Evolutionary conservation across 306 rosid species (phyloP), one percentile per base, ranked within the genome.

Genomic region (Lithocarpus polystachyus): DNA sequence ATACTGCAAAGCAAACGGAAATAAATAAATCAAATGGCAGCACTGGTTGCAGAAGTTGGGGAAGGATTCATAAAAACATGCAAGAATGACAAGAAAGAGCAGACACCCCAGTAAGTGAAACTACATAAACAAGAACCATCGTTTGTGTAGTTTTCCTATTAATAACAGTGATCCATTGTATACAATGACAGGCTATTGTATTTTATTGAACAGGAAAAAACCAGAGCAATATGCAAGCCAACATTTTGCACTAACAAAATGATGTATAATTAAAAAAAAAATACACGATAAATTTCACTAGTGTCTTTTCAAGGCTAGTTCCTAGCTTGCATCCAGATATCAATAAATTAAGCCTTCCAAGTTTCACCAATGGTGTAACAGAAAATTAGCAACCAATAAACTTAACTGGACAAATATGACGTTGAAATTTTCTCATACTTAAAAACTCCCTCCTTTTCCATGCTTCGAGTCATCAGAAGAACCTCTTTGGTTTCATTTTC

Each of bases 1-100:
- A 82, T 89, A 92, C 98, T 94, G 91, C 76, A 76, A 81, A 17
- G 74, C 64, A 86, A 72, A 85, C 71, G 76, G 73, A 80, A 51
- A 31, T 33, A 80, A 40, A 75, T 57, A 80, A 77, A 56, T 73
- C 29, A 74, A 43, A 68, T 18, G 72, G 72, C 72, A 19, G 22
- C 26, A 33, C 23, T 9, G 53, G 72, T n/a, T 68, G 6, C 40
- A 14, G 53, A 35, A 17, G 52, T 35, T 18, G 40, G 17, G 15
- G n/a, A 19, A 68, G 20, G 40, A 4, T 17, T 67, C 6, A 22
- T 8, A 9, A 1, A 26, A 62, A 28, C 35, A 28, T 3, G 15
- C 4, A n/a, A 29, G 22, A 62, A 62, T 28, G 20, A 26, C 40
- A 5, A 35, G 2, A 17, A 5, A 22, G 69, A 62, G 20, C 40